Conservation (phyloP, 208 protist genomes). For the Trypanosoma mega region DNA sequence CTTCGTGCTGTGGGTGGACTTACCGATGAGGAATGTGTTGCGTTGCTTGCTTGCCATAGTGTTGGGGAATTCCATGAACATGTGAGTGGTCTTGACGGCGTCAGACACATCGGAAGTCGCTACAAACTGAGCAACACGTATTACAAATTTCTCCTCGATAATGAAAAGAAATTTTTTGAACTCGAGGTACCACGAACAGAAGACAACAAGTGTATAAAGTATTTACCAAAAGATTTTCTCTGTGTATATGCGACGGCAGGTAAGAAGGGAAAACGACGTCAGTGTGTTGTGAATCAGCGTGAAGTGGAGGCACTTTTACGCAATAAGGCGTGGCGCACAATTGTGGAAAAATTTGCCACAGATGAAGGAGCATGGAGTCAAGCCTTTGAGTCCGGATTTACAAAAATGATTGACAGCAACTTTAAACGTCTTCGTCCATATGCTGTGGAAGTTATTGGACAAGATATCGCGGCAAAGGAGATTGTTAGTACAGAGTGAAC, state of each 20-base stretch:
- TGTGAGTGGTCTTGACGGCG: conserved; percentile 71
- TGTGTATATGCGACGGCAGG: conserved; percentile 42
- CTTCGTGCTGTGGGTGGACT: conserved; percentile 60
- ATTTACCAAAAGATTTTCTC: conserved; percentile 53
- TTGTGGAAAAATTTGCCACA: conserved; percentile 52
- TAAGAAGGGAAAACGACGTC: conserved; percentile 36
- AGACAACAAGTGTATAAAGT: conserved; percentile 64
- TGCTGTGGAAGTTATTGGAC: conserved; percentile 16
- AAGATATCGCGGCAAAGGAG: background rate
- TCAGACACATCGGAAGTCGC: conserved; percentile 63
- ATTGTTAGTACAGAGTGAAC: background rate
- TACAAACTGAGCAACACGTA: conserved; percentile 80
- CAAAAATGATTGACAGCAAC: conserved; percentile 83
- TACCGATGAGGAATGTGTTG: conserved; percentile 79
- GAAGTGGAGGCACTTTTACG: conserved; percentile 63
- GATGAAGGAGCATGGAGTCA: conserved; percentile 60
- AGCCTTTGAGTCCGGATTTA: conserved; percentile 67
- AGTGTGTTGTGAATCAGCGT: conserved; percentile 59
- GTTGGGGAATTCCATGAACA: conserved; percentile 87
- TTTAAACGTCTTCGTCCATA: conserved; percentile 76
- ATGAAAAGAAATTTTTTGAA: conserved; percentile 55
- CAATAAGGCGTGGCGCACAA: conserved; percentile 48
- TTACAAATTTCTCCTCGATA: conserved; percentile 69
- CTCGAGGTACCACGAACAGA: conserved; percentile 63
- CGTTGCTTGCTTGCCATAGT: conserved; percentile 81